Percentiles rank a stretch among this genome's conserved stretches.
Conservation (phyloP, 2,329 filamentous ascomycete genomes). For the Fusarium begoniae region DNA sequence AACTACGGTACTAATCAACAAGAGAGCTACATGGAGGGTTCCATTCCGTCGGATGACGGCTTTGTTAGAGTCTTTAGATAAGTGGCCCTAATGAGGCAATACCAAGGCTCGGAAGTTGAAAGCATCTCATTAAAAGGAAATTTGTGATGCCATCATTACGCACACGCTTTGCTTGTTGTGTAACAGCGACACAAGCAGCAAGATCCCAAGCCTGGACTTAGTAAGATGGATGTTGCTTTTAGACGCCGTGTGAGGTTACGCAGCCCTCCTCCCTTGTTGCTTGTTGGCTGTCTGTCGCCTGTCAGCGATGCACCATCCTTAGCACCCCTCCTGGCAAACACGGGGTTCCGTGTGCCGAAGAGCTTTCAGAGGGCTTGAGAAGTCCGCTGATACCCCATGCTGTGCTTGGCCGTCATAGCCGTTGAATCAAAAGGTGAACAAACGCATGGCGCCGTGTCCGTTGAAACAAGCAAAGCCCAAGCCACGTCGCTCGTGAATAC, state of each 20-base stretch:
- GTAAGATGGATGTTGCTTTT: conserved; percentile 12
- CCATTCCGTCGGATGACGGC: background rate
- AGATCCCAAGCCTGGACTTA: background rate
- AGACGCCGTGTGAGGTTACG: conserved; percentile 24
- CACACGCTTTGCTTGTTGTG: conserved; percentile 8
- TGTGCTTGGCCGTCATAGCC: background rate
- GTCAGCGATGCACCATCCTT: conserved; percentile 21
- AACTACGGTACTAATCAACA: background rate
- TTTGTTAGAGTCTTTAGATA: background rate
- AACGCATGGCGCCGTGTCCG: conserved; percentile 8
- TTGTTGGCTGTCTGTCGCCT: conserved; percentile 3
- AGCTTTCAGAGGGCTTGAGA: background rate
- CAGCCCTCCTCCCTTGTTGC: conserved; percentile 3
- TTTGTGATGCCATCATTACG: conserved; percentile 28
- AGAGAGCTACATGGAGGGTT: background rate
- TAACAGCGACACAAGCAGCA: conserved; percentile 1
- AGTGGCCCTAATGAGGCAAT: background rate
- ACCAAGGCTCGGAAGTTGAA: conserved; percentile 2
- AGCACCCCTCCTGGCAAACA: conserved; percentile 15
- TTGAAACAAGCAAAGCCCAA: conserved; percentile 27
- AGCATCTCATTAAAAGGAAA: background rate
- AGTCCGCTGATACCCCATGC: background rate
- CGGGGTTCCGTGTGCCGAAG: background rate
- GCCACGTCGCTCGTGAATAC: conserved; percentile 37
- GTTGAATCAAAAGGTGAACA: conserved; percentile 20